A percentile compares a stretch with the other conserved stretches of the same genome.
Conservation (phyloP, 1,139 yeast genomes). For the Debaryomyces fabryi region DNA sequence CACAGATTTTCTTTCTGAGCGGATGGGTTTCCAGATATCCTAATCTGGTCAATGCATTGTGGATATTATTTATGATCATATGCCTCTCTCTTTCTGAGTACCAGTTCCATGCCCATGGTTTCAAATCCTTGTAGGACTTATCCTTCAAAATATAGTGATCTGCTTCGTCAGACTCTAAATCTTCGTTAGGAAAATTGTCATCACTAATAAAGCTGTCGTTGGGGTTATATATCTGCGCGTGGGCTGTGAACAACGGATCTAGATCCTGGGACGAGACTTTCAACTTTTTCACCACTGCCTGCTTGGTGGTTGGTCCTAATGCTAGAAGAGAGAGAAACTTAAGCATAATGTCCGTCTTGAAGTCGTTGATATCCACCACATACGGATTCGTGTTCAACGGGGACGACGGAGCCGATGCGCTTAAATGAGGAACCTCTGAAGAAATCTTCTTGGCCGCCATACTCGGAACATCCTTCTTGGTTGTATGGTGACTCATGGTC, state of each 20-base stretch:
- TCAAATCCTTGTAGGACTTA: slow-evolving; percentile 44
- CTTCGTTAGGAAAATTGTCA: slow-evolving; percentile 34
- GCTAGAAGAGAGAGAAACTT: slow-evolving; percentile 41
- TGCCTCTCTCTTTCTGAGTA: slow-evolving; percentile 38
- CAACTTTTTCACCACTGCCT: slow-evolving; percentile 17
- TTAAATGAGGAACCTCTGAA: slow-evolving; percentile 5
- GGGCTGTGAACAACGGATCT: slow-evolving; percentile 16
- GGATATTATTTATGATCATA: slow-evolving; percentile 35
- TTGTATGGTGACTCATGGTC: slow-evolving; percentile 7
- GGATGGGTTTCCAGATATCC: slow-evolving; percentile 52
- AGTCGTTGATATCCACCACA: slow-evolving; percentile 23
- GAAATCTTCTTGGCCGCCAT: background rate
- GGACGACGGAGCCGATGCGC: slow-evolving; percentile 12
- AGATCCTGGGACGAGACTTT: slow-evolving; percentile 11
- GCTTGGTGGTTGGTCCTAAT: slow-evolving; percentile 40
- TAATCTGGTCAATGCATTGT: slow-evolving; percentile 44
- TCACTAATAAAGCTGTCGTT: slow-evolving; percentile 35
- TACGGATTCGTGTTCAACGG: slow-evolving; percentile 20
- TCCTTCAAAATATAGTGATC: slow-evolving; percentile 37
- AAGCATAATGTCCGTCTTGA: slow-evolving; percentile 19
- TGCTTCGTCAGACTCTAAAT: slow-evolving; percentile 1
- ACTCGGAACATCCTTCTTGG: background rate
- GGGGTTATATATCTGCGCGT: slow-evolving; percentile 37
- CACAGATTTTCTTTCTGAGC: slow-evolving; percentile 38
- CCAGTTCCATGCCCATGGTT: slow-evolving; percentile 42